Evolutionary conservation across 352 stramenopile species (phyloP), one percentile per base, ranked within the genome.

Genomic region (Blastocystis hominis): DNA sequence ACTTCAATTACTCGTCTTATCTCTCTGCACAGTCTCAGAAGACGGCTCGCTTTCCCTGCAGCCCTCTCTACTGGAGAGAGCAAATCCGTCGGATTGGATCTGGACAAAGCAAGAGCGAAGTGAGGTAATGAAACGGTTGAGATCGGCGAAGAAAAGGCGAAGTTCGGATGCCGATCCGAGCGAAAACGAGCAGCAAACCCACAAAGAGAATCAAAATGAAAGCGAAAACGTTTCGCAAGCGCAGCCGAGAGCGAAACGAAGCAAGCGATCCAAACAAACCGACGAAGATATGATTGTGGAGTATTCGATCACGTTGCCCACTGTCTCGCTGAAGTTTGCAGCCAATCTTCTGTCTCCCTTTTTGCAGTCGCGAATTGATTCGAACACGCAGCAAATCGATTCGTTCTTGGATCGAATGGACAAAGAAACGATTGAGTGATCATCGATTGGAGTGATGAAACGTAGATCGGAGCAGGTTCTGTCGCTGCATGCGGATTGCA

Each of bases 241-340:
- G 24, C 24, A 59, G n/a, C 13, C 68, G 30, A 84, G 68, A 53
- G 50, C 10, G 38, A 64, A 66, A 34, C 50, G 53, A 46, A 15
- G 17, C 0, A 38, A 7, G 24, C 59, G 40, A 24, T 3, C 72
- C 5, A 64, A 50, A 3, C 20, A 59, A 47, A 69, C 20, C 38
- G 46, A 10, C 20, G 40, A 66, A 5, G 72, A 47, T 24, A 61
- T 46, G 9, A 38, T 47, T 17, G 38, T 66, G 38, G 55, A 64
- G 54, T 7, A 84, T 66, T 68, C 62, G n/a, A 63, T 84, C 13
- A 69, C 53, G 3, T 53, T 84, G 24, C 72, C 72, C 34, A 84
- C 59, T 84, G 44, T 66, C 47, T 15, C 24, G 9, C 55, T 84
- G 9, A 20, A 3, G 1, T 84, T 69, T n/a, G 50, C 36, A n/a